Base-by-base conservation (phyloP, 2,329 filamentous ascomycete genomes). In the Xylaria sp. region DNA sequence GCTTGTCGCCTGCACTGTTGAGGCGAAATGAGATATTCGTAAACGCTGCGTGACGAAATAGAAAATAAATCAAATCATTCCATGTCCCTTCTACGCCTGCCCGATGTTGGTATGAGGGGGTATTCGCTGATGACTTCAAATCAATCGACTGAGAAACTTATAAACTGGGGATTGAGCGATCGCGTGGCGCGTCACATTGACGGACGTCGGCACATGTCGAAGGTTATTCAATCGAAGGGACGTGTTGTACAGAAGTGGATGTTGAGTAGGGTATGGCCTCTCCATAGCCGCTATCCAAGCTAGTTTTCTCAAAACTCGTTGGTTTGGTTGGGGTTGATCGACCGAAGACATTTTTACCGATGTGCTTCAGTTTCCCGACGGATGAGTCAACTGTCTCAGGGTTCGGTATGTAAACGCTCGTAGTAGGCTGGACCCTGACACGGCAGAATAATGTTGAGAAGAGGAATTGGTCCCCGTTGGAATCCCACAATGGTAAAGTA, bases 381-480 rank as follows among this genome's bases (percentile, higher is more conserved):
- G 84, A 82, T 68, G 83, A 82, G 51, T 70, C 76, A 21, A 73
- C 76, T 3, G 57, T 12, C 54, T 82, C 78, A 67, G 83, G 77
- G 71, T 84, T 81, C 55, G 87, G 82, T 54, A 90, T 82, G 72
- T 88, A 86, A 71, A 87, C 84, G 69, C 85, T 87, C 54, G 86
- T 87, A 44, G 87, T 82, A 16, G 85, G 83, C 47, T 87, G 84
- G 35, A 88, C 92, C 73, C 90, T 90, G 81, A 98, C 92, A 76
- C 91, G 91, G 83, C 94, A 97, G 80, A 98, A 97, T 18, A 99
- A 85, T 12, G 94, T 97, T 2, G 96, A 97, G 81, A 98, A 98
- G 51, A 98, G 86, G 79, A 97, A 98, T 75, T 94, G 93, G 75
- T 98, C 94, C 69, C 94, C 96, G 71, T 93, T 92, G 65, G 90